Conservation (phyloP, 345 rosid species). For the Boechera stricta region DNA sequence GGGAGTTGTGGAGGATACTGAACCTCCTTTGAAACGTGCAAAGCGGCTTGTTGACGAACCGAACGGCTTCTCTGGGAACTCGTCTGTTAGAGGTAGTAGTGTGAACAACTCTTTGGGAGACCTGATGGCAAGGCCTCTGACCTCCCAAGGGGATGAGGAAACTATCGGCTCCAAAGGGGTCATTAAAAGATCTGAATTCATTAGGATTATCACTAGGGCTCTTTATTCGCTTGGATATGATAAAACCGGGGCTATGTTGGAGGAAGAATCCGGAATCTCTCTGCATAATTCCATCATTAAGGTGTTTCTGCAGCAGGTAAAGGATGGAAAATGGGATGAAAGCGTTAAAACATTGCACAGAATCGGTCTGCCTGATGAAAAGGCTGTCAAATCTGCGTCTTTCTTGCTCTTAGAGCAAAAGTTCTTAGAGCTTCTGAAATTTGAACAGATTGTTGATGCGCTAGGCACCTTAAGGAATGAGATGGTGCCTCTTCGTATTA, state of each 20-base stretch:
- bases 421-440: constrained; percentile 59
- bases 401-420: constrained; percentile 73
- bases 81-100: constrained; percentile 45
- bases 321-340: constrained; percentile 70
- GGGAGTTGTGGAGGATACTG: constrained; percentile 70
- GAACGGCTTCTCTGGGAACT: constrained; percentile 50
- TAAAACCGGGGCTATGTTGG: constrained; percentile 63
- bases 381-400: constrained; percentile 57
- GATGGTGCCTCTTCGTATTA: constrained; percentile 64
- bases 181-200: constrained; percentile 63
- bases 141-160: constrained; percentile 68
- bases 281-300: constrained; percentile 57
- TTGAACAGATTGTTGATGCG: constrained; percentile 56
- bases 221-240: constrained; percentile 76
- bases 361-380: constrained; percentile 64
- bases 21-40: constrained; percentile 60
- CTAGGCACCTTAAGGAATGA: constrained; percentile 63
- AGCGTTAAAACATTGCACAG: constrained; percentile 57
- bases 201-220: constrained; percentile 64
- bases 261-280: constrained; percentile 72
- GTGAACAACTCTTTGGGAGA: constrained; percentile 61
- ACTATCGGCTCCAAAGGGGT: constrained; percentile 64
- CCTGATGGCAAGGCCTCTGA: constrained; percentile 69
- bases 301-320: constrained; percentile 60
- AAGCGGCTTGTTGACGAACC: constrained; percentile 53